These are phyloP conservation scores for Calonectria pauciramosa DNA, from an alignment of 2,329 filamentous ascomycete genomes.

Conservation along the genomic window DNA sequence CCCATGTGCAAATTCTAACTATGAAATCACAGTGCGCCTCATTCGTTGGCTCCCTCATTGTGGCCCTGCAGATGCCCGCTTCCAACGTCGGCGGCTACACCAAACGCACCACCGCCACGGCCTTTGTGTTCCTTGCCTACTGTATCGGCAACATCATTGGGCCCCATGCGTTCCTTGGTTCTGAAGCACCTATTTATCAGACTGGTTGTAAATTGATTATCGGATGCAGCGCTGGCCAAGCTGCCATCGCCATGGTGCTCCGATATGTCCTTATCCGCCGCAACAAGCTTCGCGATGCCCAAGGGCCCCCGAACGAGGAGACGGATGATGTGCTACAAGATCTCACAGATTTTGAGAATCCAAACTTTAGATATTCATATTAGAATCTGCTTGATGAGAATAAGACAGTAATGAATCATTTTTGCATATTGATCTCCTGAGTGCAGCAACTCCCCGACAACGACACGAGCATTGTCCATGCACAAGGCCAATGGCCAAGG, in stretches of 20 bases:
- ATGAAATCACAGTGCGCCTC: conserved; percentile 48
- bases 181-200: conserved; percentile 63
- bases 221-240: conserved; percentile 41
- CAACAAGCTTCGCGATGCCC: conserved; percentile 40
- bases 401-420: conserved; percentile 9
- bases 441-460: neutral
- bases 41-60: conserved; percentile 66
- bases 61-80: conserved; percentile 67
- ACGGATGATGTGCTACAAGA: conserved; percentile 39
- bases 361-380: conserved; percentile 45
- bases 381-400: conserved; percentile 22
- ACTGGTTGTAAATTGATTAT: conserved; percentile 62
- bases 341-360: conserved; percentile 46
- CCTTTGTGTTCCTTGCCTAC: conserved; percentile 63
- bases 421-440: neutral
- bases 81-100: conserved; percentile 64
- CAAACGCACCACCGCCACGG: conserved; percentile 61
- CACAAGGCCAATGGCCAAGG: neutral
- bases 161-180: conserved; percentile 56
- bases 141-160: conserved; percentile 51
- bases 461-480: neutral
- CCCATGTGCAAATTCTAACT: neutral
- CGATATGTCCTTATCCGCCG: conserved; percentile 42
- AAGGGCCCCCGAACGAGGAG: conserved; percentile 37
- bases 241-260: conserved; percentile 32